Conservation (phyloP, 345 rosid species). For the Hevea brasiliensis region DNA sequence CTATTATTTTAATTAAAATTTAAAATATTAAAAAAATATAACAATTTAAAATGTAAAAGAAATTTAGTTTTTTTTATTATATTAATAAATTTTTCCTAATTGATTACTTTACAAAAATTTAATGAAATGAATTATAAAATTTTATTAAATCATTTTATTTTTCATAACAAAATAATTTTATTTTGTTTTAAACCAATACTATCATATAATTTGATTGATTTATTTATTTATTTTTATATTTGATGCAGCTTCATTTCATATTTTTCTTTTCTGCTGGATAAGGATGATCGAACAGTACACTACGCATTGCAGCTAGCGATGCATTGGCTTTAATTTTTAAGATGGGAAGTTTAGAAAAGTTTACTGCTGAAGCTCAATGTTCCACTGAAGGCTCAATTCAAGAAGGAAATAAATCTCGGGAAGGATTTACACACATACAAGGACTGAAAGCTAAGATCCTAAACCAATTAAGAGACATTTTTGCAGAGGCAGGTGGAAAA, state of each 20-base stretch:
- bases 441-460: slow-evolving; percentile 66
- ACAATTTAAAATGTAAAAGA: too few species aligned
- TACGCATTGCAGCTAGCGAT: slow-evolving; percentile 97
- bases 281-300: slow-evolving; percentile 79
- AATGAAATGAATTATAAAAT: too few species aligned
- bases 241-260: slow-evolving; percentile 68
- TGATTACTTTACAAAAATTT: too few species aligned
- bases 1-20: too few species aligned
- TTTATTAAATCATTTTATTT: too few species aligned
- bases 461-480: slow-evolving; percentile 68
- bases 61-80: too few species aligned
- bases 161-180: too few species aligned
- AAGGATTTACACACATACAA: slow-evolving; percentile 48
- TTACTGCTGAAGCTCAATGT: slow-evolving; percentile 44
- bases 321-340: slow-evolving; percentile 82
- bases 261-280: slow-evolving; percentile 68
- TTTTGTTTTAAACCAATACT: too few species aligned
- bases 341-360: slow-evolving; percentile 67
- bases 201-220: neutral
- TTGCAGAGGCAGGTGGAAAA: slow-evolving; percentile 92
- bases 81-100: too few species aligned
- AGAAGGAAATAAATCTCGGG: slow-evolving; percentile 56
- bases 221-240: slow-evolving; percentile 4
- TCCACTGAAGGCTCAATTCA: slow-evolving; percentile 37
- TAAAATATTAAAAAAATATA: too few species aligned